These are phyloP conservation scores for Beauveria asiatica DNA, from an alignment of 2,329 filamentous ascomycete genomes.

Conservation along the genomic window DNA sequence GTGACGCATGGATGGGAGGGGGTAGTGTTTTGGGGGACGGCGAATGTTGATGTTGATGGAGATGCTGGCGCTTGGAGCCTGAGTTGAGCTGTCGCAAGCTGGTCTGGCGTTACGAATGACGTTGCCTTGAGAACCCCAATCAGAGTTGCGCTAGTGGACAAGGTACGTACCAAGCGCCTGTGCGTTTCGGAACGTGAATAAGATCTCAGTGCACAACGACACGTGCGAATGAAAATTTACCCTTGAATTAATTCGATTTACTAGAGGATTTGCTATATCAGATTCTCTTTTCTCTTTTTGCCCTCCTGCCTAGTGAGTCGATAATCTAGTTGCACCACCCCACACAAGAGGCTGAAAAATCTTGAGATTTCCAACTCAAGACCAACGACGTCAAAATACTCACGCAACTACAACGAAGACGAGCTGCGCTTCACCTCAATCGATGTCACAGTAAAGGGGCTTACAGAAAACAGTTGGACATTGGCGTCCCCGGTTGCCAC, in stretches of 20 bases:
- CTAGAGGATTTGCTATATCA: neutral
- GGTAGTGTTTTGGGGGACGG: neutral
- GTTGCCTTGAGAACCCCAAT: slow-evolving; percentile 17
- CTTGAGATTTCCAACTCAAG: neutral
- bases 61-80: slow-evolving; percentile 16
- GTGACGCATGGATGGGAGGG: slow-evolving; percentile 15
- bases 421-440: neutral
- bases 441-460: neutral
- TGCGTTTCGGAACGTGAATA: neutral
- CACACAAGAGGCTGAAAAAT: slow-evolving; percentile 1
- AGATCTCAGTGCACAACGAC: neutral
- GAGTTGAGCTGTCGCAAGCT: slow-evolving; percentile 11
- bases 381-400: neutral
- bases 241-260: neutral
- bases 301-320: neutral
- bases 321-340: neutral
- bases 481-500: too few species aligned
- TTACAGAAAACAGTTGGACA: neutral
- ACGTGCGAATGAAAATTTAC: neutral
- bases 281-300: neutral
- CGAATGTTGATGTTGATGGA: neutral
- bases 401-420: neutral
- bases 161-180: neutral
- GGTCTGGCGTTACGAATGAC: slow-evolving; percentile 21
- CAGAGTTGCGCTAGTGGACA: neutral